Evolutionary conservation across 2,329 filamentous ascomycete genomes (phyloP).

Genomic region (Corinectria fuckeliana): DNA sequence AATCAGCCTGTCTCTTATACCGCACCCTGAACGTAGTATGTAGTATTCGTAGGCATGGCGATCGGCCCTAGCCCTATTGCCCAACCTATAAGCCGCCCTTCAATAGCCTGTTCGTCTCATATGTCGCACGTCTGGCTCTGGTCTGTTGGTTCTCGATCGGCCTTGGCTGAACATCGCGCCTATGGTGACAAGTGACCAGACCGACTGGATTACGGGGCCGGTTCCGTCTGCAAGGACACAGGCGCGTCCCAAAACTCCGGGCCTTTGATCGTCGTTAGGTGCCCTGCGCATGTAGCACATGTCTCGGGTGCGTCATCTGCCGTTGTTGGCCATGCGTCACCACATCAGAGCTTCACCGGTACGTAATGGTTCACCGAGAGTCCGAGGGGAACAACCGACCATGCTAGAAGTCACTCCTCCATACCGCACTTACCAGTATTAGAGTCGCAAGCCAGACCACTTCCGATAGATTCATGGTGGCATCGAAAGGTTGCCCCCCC

Average conservation of each 20-base stretch:
- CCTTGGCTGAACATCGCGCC: constrained; percentile 11
- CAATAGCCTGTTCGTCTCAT: constrained; percentile 13
- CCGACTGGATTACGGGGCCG: constrained; percentile 5
- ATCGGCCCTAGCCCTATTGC: constrained; percentile 15
- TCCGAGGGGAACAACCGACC: neutral
- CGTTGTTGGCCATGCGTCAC: constrained; percentile 24
- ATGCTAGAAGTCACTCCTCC: neutral
- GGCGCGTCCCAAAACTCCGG: constrained; percentile 35
- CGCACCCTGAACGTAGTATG: no score
- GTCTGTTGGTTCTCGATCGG: neutral
- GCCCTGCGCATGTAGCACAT: constrained; percentile 29
- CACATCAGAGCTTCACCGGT: constrained; percentile 9
- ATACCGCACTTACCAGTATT: neutral
- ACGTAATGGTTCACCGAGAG: constrained; percentile 7
- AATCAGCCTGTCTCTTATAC: constrained; percentile 15
- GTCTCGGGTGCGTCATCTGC: constrained; percentile 28
- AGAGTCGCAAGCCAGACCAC: constrained; percentile 11
- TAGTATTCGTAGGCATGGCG: constrained; percentile 13
- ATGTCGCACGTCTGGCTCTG: constrained; percentile 8
- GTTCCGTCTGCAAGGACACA: constrained; percentile 32
- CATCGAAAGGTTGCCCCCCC: constrained; percentile 7
- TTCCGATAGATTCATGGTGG: constrained; percentile 16
- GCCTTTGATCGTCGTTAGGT: constrained; percentile 22
- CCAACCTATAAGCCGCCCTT: constrained; percentile 7
- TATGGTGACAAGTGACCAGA: constrained; percentile 15